phyloP scores from a whole-genome alignment of 345 rosid genomes.

The Microcos paniculata region DNA sequence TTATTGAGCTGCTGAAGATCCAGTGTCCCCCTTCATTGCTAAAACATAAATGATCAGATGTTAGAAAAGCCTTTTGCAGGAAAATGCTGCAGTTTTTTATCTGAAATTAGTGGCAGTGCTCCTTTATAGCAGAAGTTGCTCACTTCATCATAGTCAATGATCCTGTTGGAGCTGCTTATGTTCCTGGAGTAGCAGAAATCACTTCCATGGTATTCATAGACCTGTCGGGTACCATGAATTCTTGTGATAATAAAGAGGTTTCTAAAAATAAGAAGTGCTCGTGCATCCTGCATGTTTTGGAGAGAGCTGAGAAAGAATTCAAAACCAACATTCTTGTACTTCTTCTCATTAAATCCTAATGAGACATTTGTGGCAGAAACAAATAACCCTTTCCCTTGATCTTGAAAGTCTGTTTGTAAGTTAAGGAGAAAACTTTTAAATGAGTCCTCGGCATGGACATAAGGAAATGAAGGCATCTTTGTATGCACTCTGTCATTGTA shows the following conservation, averaged over 20 bases:
- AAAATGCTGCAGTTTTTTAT: neutral
- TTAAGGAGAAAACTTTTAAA: neutral
- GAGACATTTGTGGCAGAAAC: constrained; percentile 27
- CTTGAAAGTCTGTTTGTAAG: neutral
- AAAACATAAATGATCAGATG: neutral
- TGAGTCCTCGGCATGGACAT: constrained; percentile 9
- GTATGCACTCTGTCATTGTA: constrained; percentile 45
- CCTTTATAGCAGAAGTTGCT: constrained; percentile 31
- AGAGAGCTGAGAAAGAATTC: constrained; percentile 22
- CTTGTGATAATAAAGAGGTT: constrained; percentile 46
- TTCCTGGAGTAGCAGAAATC: constrained; percentile 70
- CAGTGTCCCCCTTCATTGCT: neutral
- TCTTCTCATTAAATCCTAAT: constrained; percentile 44
- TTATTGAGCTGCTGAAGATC: neutral
- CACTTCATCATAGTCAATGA: constrained; percentile 49
- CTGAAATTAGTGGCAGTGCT: neutral
- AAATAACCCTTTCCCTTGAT: neutral
- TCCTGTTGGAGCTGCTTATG: constrained; percentile 68
- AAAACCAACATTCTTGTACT: constrained; percentile 15
- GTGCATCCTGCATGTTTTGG: constrained; percentile 49
- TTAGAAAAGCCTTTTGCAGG: neutral
- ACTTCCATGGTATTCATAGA: constrained; percentile 46
- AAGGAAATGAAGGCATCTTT: constrained; percentile 24
- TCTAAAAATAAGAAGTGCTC: constrained; percentile 46
- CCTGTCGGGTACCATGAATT: constrained; percentile 53